A percentile compares a stretch with the other conserved stretches of the same genome.
phyloP scores from a whole-genome alignment of 2,329 filamentous ascomycete genomes.

The Metarhizium robertsii region DNA sequence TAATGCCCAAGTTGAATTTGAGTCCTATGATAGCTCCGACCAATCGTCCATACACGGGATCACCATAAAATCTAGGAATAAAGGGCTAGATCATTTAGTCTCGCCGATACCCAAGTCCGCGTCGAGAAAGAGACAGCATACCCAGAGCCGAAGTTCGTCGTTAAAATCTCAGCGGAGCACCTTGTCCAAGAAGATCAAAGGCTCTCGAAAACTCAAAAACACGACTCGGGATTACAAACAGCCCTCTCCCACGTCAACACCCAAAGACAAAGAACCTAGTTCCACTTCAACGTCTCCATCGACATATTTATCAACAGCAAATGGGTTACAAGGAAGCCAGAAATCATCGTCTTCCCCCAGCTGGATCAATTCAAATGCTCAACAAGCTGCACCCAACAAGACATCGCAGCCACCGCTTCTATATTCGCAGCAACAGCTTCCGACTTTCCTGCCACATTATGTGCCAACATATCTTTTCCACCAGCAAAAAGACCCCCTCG shows the following conservation, averaged over 20 bases:
- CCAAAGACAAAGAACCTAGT: background rate
- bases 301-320: background rate
- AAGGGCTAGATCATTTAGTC: background rate
- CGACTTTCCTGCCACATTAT: background rate
- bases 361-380: background rate
- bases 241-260: background rate
- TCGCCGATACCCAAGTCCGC: background rate
- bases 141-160: background rate
- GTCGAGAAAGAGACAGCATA: conserved; percentile 1
- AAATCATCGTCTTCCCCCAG: background rate
- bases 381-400: background rate
- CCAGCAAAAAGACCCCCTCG: background rate
- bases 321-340: background rate
- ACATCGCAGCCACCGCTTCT: background rate
- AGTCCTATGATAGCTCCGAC: background rate
- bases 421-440: background rate
- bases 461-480: background rate
- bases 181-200: background rate
- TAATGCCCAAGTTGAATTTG: background rate
- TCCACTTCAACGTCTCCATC: background rate
- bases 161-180: background rate
- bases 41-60: background rate
- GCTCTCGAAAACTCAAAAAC: background rate
- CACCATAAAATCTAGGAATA: background rate
- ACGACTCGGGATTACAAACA: background rate